These are phyloP conservation scores for Spencermartinsiella ligniputridi DNA, from an alignment of 1,139 yeast species.

Conservation along the genomic window DNA sequence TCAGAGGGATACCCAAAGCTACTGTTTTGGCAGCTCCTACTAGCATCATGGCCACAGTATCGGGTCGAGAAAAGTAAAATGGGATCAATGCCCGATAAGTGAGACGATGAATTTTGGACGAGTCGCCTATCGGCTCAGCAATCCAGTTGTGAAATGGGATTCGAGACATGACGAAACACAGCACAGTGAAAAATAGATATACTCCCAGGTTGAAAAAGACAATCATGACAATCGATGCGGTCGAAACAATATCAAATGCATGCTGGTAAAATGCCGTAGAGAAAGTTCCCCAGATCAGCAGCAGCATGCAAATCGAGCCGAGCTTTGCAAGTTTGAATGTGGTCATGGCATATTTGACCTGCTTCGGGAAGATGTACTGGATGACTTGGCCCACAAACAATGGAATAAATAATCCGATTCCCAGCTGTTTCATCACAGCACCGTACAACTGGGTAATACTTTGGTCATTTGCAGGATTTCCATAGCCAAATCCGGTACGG, in stretches of 20 bases:
- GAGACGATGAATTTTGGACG: slow-evolving; percentile 41
- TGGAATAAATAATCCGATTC: slow-evolving; percentile 78
- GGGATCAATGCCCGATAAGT: slow-evolving; percentile 39
- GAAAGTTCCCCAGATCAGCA: slow-evolving; percentile 80
- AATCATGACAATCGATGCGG: slow-evolving; percentile 63
- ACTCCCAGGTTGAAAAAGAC: slow-evolving; percentile 79
- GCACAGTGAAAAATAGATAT: slow-evolving; percentile 64
- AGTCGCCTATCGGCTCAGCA: slow-evolving; percentile 42
- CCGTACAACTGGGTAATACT: slow-evolving; percentile 57
- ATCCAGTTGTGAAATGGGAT: slow-evolving; percentile 38
- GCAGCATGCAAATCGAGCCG: slow-evolving; percentile 70
- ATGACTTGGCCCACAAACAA: slow-evolving; percentile 81
- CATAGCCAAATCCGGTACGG: slow-evolving; percentile 59
- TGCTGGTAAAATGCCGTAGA: slow-evolving; percentile 82
- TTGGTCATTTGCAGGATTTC: slow-evolving; percentile 68
- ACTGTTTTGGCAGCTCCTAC: slow-evolving; percentile 95
- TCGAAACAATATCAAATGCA: slow-evolving; percentile 70
- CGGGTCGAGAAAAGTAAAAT: slow-evolving; percentile 64
- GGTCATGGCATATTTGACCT: slow-evolving; percentile 54
- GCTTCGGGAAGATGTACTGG: slow-evolving; percentile 64
- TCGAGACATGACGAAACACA: slow-evolving; percentile 57
- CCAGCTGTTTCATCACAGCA: slow-evolving; percentile 80
- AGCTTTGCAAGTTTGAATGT: slow-evolving; percentile 63
- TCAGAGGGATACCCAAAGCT: slow-evolving; percentile 79
- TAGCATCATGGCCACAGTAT: slow-evolving; percentile 73